A percentile compares a stretch with the other conserved stretches of the same genome.
phyloP scores from a whole-genome alignment of 768 basidiomycete species.

The Boletus rubroflammeus region DNA sequence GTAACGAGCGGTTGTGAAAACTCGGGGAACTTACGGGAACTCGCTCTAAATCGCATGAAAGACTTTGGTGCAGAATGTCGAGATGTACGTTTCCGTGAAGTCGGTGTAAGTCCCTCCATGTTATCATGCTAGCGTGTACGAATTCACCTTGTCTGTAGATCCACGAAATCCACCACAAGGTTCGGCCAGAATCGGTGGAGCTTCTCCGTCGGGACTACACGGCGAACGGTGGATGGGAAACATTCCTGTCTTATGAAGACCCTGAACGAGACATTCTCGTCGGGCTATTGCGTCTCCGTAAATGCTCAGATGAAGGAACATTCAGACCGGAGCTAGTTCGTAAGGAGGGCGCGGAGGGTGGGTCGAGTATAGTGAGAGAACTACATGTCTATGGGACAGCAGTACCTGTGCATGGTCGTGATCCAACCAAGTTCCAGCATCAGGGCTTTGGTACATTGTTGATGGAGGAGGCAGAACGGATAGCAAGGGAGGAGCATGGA shows the following conservation, averaged over 20 bases:
- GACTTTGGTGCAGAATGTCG: slow-evolving; percentile 98
- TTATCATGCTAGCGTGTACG: background rate
- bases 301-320: slow-evolving; percentile 96
- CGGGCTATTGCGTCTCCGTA: slow-evolving; percentile 85
- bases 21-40: slow-evolving; percentile 92
- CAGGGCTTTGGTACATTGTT: slow-evolving; percentile 94
- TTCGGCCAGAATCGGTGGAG: slow-evolving; percentile 92
- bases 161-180: slow-evolving; percentile 98
- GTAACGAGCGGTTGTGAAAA: slow-evolving; percentile 98
- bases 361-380: slow-evolving; percentile 91
- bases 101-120: slow-evolving; percentile 64
- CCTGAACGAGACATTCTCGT: slow-evolving; percentile 95
- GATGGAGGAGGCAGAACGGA: slow-evolving; percentile 99
- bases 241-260: slow-evolving; percentile 98
- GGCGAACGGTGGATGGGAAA: slow-evolving; percentile 99
- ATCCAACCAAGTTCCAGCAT: slow-evolving; percentile 98
- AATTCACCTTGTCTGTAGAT: slow-evolving; percentile 48
- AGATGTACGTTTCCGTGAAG: slow-evolving; percentile 96
- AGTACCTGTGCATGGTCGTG: slow-evolving; percentile 93
- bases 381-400: slow-evolving; percentile 98
- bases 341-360: slow-evolving; percentile 65
- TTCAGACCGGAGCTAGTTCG: slow-evolving; percentile 89
- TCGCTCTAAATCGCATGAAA: slow-evolving; percentile 96
- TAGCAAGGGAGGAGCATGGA: slow-evolving; percentile 95
- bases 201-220: slow-evolving; percentile 92